These are phyloP conservation scores for Pseudophaeomoniella oleicola DNA, from an alignment of 2,329 filamentous ascomycete species.

Conservation along the genomic window DNA sequence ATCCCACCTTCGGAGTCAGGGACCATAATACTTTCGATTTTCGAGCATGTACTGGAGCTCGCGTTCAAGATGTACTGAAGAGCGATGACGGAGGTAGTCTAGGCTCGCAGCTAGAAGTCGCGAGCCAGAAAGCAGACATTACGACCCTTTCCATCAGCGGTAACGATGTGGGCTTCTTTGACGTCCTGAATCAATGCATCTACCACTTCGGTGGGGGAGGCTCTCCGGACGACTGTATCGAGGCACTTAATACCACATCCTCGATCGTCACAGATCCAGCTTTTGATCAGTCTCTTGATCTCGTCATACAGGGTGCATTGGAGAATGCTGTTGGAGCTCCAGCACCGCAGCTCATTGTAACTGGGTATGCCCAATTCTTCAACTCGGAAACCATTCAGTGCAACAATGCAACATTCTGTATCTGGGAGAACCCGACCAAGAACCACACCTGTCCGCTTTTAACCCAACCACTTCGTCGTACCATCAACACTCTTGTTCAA, in stretches of 20 bases:
- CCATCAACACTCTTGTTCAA: constrained; percentile 11
- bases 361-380: constrained; percentile 13
- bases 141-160: constrained; percentile 14
- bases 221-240: constrained; percentile 4
- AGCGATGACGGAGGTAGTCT: background rate
- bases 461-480: constrained; percentile 10
- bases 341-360: constrained; percentile 9
- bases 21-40: background rate
- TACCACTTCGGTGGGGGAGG: constrained; percentile 11
- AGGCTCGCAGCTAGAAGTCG: background rate
- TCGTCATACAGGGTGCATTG: constrained; percentile 5
- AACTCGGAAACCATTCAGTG: constrained; percentile 9
- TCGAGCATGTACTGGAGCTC: background rate
- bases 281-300: constrained; percentile 8
- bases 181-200: constrained; percentile 14
- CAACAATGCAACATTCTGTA: constrained; percentile 11
- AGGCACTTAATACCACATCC: constrained; percentile 1
- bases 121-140: constrained; percentile 6
- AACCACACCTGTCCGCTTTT: constrained; percentile 9
- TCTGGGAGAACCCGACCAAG: constrained; percentile 5
- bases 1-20: background rate
- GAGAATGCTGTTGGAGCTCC: constrained; percentile 3
- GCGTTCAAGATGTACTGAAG: background rate
- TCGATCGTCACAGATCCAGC: constrained; percentile 2
- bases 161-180: constrained; percentile 15